Evolutionary conservation across 208 protist genomes (phyloP).

Genomic region (Wallacemonas sp.): DNA sequence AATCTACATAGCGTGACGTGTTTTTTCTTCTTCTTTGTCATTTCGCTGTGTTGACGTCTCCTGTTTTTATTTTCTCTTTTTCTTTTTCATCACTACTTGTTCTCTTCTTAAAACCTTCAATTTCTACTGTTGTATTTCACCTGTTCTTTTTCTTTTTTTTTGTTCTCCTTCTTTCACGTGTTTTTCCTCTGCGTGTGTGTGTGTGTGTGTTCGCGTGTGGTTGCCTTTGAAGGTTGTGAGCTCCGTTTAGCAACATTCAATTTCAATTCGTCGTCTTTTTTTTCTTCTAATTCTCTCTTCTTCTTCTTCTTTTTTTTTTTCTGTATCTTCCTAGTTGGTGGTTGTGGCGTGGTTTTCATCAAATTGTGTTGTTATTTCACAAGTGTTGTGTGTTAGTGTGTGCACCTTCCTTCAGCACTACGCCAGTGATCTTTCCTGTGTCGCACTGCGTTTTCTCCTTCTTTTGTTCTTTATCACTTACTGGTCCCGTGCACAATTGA

Average conservation of each 20-base stretch:
- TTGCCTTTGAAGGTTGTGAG: too few relatives aligned
- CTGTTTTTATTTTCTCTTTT: not conserved
- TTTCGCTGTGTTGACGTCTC: slow-evolving; percentile 10
- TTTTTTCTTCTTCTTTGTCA: slow-evolving; percentile 10
- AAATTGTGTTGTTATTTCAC: too few relatives aligned
- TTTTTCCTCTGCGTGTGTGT: not conserved
- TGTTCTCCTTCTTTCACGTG: not conserved
- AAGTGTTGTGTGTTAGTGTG: too few relatives aligned
- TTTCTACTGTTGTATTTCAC: not conserved
- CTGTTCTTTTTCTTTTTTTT: not conserved
- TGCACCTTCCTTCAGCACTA: too few relatives aligned
- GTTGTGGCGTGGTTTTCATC: too few relatives aligned
- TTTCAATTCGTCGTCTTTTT: not conserved
- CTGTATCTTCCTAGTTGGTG: slow-evolving; percentile 12
- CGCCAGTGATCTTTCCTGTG: too few relatives aligned
- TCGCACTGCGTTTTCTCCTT: too few relatives aligned
- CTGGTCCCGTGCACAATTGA: too few relatives aligned
- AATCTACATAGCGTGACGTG: too few relatives aligned
- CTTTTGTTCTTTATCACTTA: too few relatives aligned
- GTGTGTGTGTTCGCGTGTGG: too few relatives aligned
- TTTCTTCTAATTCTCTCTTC: not conserved
- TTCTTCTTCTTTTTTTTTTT: slow-evolving; percentile 14
- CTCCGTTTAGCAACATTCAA: too few relatives aligned
- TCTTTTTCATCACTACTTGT: not conserved
- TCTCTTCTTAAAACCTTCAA: not conserved